phyloP scores from a whole-genome alignment of 2,329 filamentous ascomycete genomes.

The Colletotrichum horii region DNA sequence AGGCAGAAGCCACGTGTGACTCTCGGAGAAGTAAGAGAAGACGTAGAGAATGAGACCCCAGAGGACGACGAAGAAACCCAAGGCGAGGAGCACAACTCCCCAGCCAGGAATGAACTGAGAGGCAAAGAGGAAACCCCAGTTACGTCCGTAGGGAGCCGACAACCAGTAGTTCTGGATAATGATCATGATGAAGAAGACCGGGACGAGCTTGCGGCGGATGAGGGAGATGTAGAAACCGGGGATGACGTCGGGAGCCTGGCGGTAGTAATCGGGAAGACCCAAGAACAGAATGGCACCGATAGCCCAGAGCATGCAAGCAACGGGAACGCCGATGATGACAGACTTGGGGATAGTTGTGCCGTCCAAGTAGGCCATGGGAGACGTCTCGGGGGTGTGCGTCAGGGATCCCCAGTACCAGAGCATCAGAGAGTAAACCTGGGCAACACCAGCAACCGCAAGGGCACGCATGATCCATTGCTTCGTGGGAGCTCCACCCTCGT shows the following conservation, averaged over 20 bases:
- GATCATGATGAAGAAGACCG: conserved; percentile 71
- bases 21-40: conserved; percentile 60
- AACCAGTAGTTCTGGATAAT: conserved; percentile 72
- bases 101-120: conserved; percentile 60
- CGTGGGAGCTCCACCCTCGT: conserved; percentile 66
- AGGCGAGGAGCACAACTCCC: conserved; percentile 60
- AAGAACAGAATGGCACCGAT: conserved; percentile 61
- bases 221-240: conserved; percentile 70
- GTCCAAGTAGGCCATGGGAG: conserved; percentile 28
- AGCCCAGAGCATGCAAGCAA: conserved; percentile 61
- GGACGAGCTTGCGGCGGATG: conserved; percentile 66
- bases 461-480: conserved; percentile 72
- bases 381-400: conserved; percentile 11
- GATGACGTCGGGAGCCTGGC: conserved; percentile 65
- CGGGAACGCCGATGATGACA: conserved; percentile 58
- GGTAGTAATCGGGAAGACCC: conserved; percentile 72
- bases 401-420: conserved; percentile 69
- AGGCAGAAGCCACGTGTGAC: conserved; percentile 70
- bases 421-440: conserved; percentile 68
- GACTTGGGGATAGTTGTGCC: conserved; percentile 32
- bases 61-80: conserved; percentile 58
- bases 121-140: conserved; percentile 69
- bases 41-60: conserved; percentile 59
- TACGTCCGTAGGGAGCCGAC: conserved; percentile 68
- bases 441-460: conserved; percentile 69